Evolutionary conservation across 345 rosid species (phyloP), one percentile per base, ranked within the genome.

Genomic region (Euphorbia lathyris): DNA sequence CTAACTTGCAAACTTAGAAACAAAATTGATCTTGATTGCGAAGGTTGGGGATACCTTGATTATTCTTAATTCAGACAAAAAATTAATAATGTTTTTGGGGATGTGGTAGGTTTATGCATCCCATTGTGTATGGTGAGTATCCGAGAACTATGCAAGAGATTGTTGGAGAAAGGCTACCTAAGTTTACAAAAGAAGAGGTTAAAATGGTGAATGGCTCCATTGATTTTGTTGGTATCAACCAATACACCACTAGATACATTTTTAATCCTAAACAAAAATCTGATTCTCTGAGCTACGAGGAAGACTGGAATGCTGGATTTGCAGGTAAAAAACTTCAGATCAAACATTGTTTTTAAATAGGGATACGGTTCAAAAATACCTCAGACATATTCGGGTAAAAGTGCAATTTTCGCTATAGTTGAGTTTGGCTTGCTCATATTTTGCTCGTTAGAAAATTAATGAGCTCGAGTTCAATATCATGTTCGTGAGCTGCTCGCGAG

Each of bases 201-300:
- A 78, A 88, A 77, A 95, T 87, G 83, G 97, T 95, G 73, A 88
- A 92, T 80, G 94, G 99, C 52, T 90, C 97, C 9, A 83, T 88
- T 14, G 99, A 95, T 76, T 92, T 86, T 47, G 87, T 92, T 52
- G 99, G 97, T 19, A 87, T 95, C 67, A 95, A 95, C 77, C 97
- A 92, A 61, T 95, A 92, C 65, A 95, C 97, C 9, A 83, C 91
- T 66, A 92, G 78, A 81, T 95, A 76, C 80, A 87, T 87, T 63
- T 80, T 76, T 25, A 83, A 84, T 71, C 91, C 91, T 4, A 82
- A 58, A 47, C 22, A 79, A 23, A 83, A 80, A 38, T 78, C 84
- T 0, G 83, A 87, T 76, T 63, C 74, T 42, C 36, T 84, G 27
- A 83, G 99, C 58, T 95, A 92, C 77, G 97, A 92, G 79, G 92